Percentiles rank a stretch among this genome's conserved stretches.
Evolutionary conservation across 305 asterid genomes (phyloP).

Genomic region (Rubia tinctorum): DNA sequence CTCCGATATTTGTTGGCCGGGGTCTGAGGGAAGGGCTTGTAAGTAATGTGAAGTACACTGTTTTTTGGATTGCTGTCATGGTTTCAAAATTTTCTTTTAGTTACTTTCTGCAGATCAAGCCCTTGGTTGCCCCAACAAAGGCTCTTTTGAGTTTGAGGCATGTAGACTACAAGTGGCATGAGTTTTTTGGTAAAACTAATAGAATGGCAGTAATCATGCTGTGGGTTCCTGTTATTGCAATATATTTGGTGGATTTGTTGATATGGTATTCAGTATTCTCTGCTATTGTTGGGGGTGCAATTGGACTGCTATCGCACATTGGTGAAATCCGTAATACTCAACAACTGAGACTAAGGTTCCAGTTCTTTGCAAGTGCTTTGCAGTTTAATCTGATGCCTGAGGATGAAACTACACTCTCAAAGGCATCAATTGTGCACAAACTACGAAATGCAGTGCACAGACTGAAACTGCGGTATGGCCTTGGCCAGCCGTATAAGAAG

Average conservation of each 20-base stretch:
- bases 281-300: slow-evolving; percentile 58
- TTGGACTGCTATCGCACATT: slow-evolving; percentile 74
- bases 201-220: slow-evolving; percentile 64
- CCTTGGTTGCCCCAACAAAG: slow-evolving; percentile 85
- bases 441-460: slow-evolving; percentile 78
- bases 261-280: slow-evolving; percentile 76
- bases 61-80: slow-evolving; percentile 73
- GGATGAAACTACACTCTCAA: slow-evolving; percentile 32
- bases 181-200: slow-evolving; percentile 78
- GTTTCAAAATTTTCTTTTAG: slow-evolving; percentile 73
- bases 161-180: slow-evolving; percentile 69
- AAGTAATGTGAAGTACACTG: slow-evolving; percentile 62
- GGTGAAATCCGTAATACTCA: slow-evolving; percentile 85
- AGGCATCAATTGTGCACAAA: slow-evolving; percentile 53
- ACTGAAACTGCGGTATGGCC: slow-evolving; percentile 78
- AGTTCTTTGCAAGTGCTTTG: slow-evolving; percentile 96
- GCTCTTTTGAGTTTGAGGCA: slow-evolving; percentile 40
- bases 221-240: slow-evolving; percentile 86
- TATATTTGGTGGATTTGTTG: slow-evolving; percentile 84
- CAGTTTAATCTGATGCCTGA: slow-evolving; percentile 89
- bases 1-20: slow-evolving; percentile 75
- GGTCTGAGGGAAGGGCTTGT: slow-evolving; percentile 92
- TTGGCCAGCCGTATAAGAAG: slow-evolving; percentile 85
- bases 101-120: slow-evolving; percentile 83
- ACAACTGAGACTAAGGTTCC: slow-evolving; percentile 88